Conservation (phyloP, 139 green algal genomes). For the Chlamydomonas schloesseri region DNA sequence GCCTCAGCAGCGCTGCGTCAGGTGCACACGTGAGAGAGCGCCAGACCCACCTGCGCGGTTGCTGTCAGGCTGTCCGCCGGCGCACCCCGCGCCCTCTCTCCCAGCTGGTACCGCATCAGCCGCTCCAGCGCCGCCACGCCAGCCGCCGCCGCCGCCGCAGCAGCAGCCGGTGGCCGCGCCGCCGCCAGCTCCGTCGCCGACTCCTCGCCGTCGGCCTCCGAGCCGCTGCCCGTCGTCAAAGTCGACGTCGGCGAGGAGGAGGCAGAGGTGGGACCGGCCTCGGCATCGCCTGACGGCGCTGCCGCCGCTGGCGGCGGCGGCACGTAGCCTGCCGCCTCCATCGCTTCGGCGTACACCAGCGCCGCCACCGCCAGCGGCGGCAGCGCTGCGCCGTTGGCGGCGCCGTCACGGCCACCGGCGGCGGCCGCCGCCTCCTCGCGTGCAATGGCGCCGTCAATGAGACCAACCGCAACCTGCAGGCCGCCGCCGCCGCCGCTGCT, state of each 20-base stretch:
- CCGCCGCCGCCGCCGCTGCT: background rate
- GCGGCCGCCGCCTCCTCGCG: constrained; percentile 15
- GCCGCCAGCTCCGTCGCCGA: constrained; percentile 9
- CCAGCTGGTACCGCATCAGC: constrained; percentile 52
- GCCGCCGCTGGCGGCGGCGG: background rate
- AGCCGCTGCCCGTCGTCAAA: constrained; percentile 7
- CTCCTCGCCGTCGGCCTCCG: background rate
- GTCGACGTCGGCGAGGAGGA: constrained; percentile 1
- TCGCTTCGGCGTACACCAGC: constrained; percentile 43
- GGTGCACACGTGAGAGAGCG: no score
- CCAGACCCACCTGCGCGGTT: background rate
- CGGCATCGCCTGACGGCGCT: background rate
- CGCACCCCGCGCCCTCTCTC: background rate
- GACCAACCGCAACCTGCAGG: background rate
- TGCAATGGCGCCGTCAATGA: constrained; percentile 1
- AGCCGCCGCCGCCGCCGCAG: background rate
- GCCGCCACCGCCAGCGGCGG: constrained; percentile 38
- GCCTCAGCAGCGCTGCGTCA: no score
- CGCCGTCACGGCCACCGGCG: background rate
- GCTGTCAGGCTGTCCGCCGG: constrained; percentile 38
- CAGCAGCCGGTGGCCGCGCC: background rate
- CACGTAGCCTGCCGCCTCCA: constrained; percentile 27
- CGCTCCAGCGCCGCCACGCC: constrained; percentile 2
- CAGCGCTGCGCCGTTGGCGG: background rate
- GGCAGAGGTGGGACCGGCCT: no score